phyloP scores from a whole-genome alignment of 176 grass and related monocot genomes.

The Triticum dicoccoides region DNA sequence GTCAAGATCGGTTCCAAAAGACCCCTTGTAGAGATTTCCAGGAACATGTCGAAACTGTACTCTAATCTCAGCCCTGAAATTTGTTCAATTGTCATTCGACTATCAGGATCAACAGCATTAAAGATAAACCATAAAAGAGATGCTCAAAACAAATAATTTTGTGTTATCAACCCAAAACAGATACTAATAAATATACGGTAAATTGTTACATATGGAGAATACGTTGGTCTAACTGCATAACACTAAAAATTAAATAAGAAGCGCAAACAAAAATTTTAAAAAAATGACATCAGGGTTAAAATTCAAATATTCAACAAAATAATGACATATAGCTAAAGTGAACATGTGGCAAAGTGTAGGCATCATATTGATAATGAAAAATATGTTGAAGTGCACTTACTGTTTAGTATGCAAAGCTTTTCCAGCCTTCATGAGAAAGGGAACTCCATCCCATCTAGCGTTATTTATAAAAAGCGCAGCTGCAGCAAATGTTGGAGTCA shows the following conservation, averaged over 20 bases:
- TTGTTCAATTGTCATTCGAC: conserved; percentile 2
- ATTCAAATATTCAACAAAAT: not conserved
- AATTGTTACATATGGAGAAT: not conserved
- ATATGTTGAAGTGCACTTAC: conserved; percentile 33
- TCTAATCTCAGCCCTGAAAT: conserved; percentile 78
- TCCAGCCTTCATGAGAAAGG: conserved; percentile 95
- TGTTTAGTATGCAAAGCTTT: conserved; percentile 85
- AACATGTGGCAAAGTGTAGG: not conserved
- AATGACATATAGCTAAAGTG: not conserved
- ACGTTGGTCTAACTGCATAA: not conserved
- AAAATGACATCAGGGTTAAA: not conserved
- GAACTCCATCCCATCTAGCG: conserved; percentile 94
- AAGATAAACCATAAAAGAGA: not conserved
- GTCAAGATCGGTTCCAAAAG: conserved; percentile 87
- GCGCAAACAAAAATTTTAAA: not conserved
- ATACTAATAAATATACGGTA: not conserved
- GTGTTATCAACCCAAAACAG: not conserved
- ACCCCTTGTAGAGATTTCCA: conserved; percentile 86
- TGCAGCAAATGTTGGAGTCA: conserved; percentile 88
- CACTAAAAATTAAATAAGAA: not conserved
- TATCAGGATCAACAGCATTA: not conserved
- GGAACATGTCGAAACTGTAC: conserved; percentile 96
- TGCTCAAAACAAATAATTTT: not conserved
- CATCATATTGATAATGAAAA: conserved; percentile 9
- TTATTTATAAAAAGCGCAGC: conserved; percentile 92